These are phyloP conservation scores for Ulota crispa DNA, from an alignment of 225 moss, liverwort and hornwort species.

Conservation along the genomic window DNA sequence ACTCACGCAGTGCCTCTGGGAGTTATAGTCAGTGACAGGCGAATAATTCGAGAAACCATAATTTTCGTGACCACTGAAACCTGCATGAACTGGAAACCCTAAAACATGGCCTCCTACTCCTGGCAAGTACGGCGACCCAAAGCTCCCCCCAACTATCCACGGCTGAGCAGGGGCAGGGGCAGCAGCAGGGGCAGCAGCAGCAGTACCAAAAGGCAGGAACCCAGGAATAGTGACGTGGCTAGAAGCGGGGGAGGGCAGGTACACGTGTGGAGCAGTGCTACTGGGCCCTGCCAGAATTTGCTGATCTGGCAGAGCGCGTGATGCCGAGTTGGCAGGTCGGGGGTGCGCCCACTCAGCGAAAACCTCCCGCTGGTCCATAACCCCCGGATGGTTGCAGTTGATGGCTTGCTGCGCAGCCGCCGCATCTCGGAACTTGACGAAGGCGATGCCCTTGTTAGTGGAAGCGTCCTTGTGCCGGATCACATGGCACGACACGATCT, in stretches of 20 bases:
- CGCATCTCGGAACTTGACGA: constrained; percentile 44
- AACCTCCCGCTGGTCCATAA: constrained; percentile 46
- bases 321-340: constrained; percentile 8
- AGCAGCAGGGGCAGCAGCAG: not conserved
- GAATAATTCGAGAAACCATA: not conserved
- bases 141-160: constrained; percentile 23
- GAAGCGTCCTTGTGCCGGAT: constrained; percentile 63
- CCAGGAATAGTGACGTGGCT: constrained; percentile 17
- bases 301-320: constrained; percentile 13
- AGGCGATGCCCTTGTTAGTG: constrained; percentile 62
- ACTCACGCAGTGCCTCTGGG: not conserved
- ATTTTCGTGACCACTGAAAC: not conserved
- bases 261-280: not conserved
- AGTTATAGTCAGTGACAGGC: not conserved
- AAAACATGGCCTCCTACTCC: constrained; percentile 15
- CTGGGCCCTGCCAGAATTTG: not conserved
- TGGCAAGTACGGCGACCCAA: constrained; percentile 7
- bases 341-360: constrained; percentile 50
- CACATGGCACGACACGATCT: constrained; percentile 45
- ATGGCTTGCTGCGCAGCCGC: constrained; percentile 47
- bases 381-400: constrained; percentile 43
- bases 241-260: not conserved
- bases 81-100: constrained; percentile 34
- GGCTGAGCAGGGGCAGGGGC: not conserved
- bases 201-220: not conserved